Base-by-base conservation (phyloP, 1,139 yeast genomes). In the Casaregolazyma suthepensis region DNA sequence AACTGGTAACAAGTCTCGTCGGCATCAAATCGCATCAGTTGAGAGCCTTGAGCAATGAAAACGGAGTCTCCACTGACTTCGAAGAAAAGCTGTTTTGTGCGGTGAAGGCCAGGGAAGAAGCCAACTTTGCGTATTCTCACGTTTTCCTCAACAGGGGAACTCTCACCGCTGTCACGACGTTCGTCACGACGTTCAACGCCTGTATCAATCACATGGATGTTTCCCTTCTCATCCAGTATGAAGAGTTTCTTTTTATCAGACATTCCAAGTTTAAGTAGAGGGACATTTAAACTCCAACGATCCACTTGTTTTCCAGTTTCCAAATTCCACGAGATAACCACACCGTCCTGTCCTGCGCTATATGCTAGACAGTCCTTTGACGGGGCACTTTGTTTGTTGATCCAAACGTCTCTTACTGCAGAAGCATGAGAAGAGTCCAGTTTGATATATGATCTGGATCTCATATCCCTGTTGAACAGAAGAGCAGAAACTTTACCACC, bases 361-460 rank as follows among this genome's bases (percentile, higher is more conserved):
- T 65, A 49, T 4, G 64, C 65, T 18, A 43, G 15, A 5, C 20
- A n/a, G 17, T 43, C 35, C 26, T 43, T 49, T 9, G 46, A 31
- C 5, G 52, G 52, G 3, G 52, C 42, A 9, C 47, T 43, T 13
- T 49, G 47, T 52, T 68, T 62, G 29, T 66, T 62, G 44, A 67
- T 58, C 73, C 73, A 69, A 17, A 63, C 63, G 3, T 64, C 61
- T 3, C 63, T 57, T 1, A 67, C 68, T 5, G 57, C 52, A 6
- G 63, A 63, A 19, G 46, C 46, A 51, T 69, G 68, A 15, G 50
- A 58, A 20, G 57, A 55, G 23, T 58, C 61, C 56, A 67, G 55
- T 10, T 54, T 56, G 13, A 57, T 56, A 56, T 63, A 63, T 42
- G 65, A 68, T 13, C 66, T 57, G 6, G 67, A 61, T 12, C 69